Percentiles rank a stretch among this genome's conserved stretches.
Conservation (phyloP, 805 yeast species). For the Lipomyces kockii region DNA sequence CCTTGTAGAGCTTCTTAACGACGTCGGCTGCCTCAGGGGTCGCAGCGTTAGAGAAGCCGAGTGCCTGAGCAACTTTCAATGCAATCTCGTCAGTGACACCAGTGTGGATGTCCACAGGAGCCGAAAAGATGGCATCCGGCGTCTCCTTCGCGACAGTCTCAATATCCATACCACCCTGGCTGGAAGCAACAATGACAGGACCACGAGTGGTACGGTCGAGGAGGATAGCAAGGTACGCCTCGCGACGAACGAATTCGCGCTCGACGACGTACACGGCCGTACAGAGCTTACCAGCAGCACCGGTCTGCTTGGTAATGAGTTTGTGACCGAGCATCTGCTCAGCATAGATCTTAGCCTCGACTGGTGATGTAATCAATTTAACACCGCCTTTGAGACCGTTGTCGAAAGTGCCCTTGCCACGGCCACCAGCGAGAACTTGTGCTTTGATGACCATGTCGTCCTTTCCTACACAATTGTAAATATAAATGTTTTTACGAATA, state of each 20-base stretch:
- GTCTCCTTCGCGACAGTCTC: conserved; percentile 94
- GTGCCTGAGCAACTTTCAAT: conserved; percentile 69
- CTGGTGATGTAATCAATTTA: conserved; percentile 80
- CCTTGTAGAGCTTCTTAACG: conserved; percentile 83
- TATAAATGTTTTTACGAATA: neutral
- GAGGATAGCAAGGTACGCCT: conserved; percentile 92
- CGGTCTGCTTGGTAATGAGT: conserved; percentile 96
- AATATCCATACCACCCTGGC: conserved; percentile 99
- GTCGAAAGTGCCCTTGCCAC: conserved; percentile 98
- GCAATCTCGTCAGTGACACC: conserved; percentile 86
- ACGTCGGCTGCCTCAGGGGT: conserved; percentile 85
- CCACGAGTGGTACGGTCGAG: conserved; percentile 91
- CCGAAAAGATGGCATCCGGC: conserved; percentile 91
- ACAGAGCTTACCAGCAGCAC: conserved; percentile 95
- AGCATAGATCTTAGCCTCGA: conserved; percentile 85
- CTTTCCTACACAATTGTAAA: conserved; percentile 44
- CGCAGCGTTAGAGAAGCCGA: conserved; percentile 82
- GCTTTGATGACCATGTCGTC: conserved; percentile 94
- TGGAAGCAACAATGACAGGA: conserved; percentile 92
- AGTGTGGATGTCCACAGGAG: conserved; percentile 71
- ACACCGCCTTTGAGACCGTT: conserved; percentile 97
- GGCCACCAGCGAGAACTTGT: conserved; percentile 98
- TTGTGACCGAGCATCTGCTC: conserved; percentile 89
- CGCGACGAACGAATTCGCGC: conserved; percentile 90
- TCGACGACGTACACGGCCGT: conserved; percentile 95